Base-by-base conservation (phyloP, 495 filamentous ascomycete species). In the Chaetomidium leptoderma region DNA sequence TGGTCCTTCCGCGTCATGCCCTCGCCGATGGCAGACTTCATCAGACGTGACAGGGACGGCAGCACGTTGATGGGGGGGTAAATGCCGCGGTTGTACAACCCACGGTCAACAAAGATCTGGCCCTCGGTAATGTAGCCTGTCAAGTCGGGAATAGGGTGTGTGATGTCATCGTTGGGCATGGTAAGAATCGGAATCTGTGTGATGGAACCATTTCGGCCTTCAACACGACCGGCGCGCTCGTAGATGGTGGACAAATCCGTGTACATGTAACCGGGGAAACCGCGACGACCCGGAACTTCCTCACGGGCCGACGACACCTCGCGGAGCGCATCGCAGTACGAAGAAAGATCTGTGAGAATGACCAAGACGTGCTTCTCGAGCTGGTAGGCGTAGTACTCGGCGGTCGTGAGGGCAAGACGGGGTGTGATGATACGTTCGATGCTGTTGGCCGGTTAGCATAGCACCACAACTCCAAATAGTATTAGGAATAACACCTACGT, bases 191-290 rank as follows among this genome's bases (percentile, higher is more conserved):
- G 93, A 64, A 99, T 97, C 73, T 99, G 93, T 32, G 93, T 99
- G 70, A 99, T 99, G 49, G 92, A 97, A 48, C 95, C 95, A 69
- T 97, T 96, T 60, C 95, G 89, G 59, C 95, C 95, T 70, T 95
- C 82, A 29, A 99, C 95, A 86, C 95, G 95, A 66, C 95, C 95
- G 67, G 95, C 95, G 78, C 95, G 91, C 74, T 99, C 95, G 78
- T 99, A 99, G 66, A 99, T 93, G 65, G 95, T 99, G 47, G 95
- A 96, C 83, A 99, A 88, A 86, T 99, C 95, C 55, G 95, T 99
- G 81, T 99, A 99, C 95, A 99, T 99, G 81, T 99, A 99, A 90
- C 95, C 95, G 49, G 95, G 95, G 79, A 95, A 99, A 80, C 95
- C 95, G 83, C 95, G 91, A 74, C 95, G 92, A 81, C 95, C 95